phyloP scores from a whole-genome alignment of 2,329 filamentous ascomycete species.

The Sordariomycetes sp. region DNA sequence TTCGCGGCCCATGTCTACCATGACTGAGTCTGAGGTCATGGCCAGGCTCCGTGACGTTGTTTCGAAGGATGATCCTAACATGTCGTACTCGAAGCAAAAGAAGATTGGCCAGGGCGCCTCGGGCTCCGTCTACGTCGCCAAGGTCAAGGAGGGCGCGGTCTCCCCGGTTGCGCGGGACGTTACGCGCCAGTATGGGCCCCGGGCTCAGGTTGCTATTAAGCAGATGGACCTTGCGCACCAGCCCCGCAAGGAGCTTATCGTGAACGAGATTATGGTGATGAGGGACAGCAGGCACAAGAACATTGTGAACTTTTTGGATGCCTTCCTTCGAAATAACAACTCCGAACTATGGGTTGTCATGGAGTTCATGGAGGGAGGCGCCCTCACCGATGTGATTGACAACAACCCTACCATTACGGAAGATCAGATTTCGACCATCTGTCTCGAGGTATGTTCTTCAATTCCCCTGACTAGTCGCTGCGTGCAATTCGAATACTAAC shows the following conservation, averaged over 20 bases:
- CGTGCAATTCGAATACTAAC: conserved; percentile 8
- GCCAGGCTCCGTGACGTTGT: conserved; percentile 87
- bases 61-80: conserved; percentile 84
- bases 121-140: conserved; percentile 94
- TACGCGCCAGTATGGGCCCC: conserved; percentile 63
- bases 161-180: conserved; percentile 69
- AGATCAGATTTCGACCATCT: conserved; percentile 96
- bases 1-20: conserved; percentile 84
- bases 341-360: conserved; percentile 98
- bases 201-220: conserved; percentile 93
- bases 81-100: conserved; percentile 98
- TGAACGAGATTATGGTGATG: conserved; percentile 99
- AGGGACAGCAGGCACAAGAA: conserved; percentile 97
- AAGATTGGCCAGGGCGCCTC: conserved; percentile 99
- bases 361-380: conserved; percentile 99
- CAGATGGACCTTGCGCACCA: conserved; percentile 99
- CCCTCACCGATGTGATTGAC: conserved; percentile 95
- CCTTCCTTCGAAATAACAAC: conserved; percentile 89
- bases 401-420: conserved; percentile 91
- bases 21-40: conserved; percentile 97
- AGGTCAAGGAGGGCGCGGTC: conserved; percentile 78
- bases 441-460: conserved; percentile 57
- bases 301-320: conserved; percentile 97
- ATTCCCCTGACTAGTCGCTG: conserved; percentile 16
- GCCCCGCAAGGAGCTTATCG: conserved; percentile 93